Evolutionary conservation across 768 basidiomycete species (phyloP), one percentile per base, ranked within the genome.

Genomic region (Galerina marginata): DNA sequence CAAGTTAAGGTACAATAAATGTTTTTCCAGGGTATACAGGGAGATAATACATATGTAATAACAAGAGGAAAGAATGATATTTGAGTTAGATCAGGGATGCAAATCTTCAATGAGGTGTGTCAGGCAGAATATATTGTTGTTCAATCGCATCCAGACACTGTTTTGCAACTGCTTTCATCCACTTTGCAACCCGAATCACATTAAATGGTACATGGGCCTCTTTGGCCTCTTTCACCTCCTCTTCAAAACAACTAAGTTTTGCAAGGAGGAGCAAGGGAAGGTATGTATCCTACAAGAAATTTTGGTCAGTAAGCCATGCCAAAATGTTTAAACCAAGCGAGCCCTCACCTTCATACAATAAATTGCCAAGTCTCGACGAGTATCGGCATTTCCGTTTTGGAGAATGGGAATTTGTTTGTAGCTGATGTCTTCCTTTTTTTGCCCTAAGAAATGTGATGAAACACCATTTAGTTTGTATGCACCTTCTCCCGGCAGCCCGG

Each of bases 381-480:
- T 91, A 69, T 96, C 93, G 0, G 94, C 81, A 0, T 90, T 93
- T 65, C 95, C 95, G 66, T 95, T 95, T 72, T 99, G 96, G 43
- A 98, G 75, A 50, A 92, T 91, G 0, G 95, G 95, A 65, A 98
- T 97, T 65, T 96, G 91, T 2, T 91, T 93, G 71, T 96, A 88
- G 65, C 95, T 91, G 23, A 98, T 93, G 61, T 96, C 95, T 71
- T 97, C 96, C 73, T 99, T 99, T 72, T 93, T 93, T 74, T 98
- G 93, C 26, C 93, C 92, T 3, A 99, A 80, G 72, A 96, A 97
- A 65, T 93, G 90, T 9, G 91, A 88, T 67, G 95, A 95, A 54
- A 97, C 93, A 7, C 92, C 88, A 72, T 96, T 95, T 67, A 98
- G 87, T 15, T 94, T 93, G 72, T 96, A 96, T 62, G 90, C 92